Base-by-base conservation (phyloP, 2,329 filamentous ascomycete species). In the Fusarium setosum region DNA sequence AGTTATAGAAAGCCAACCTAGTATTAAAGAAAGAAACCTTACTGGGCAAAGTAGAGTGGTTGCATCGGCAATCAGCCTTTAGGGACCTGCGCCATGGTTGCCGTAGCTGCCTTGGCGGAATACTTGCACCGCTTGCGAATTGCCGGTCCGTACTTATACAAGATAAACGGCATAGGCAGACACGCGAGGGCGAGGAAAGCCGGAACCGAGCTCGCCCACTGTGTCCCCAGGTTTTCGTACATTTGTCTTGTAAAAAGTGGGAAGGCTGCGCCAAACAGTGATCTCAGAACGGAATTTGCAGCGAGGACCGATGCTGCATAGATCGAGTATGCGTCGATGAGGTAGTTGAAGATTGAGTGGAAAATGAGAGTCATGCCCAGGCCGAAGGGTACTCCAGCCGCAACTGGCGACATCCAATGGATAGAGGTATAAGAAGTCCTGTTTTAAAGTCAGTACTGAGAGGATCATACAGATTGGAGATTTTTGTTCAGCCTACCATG, bases 251-350 rank as follows among this genome's bases (percentile, higher is more conserved):
- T 71, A 7, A 72, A 72, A 4, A 72, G 37, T 0, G 70, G 70
- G 24, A 72, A 72, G 0, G 69, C 68, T 2, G 70, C 70, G 6
- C 70, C 70, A 20, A 72, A 72, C 7, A 72, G 56, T 0, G 61
- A 65, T 10, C 70, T 40, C 0, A 72, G 35, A 0, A 72, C 63
- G 0, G 70, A 61, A 26, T 72, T 72, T 13, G 90, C 91, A 2
- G 92, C 92, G 5, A 94, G 80, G 0, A 89, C 91, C 0, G 89
- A 92, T 0, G 92, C 92, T 0, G 93, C 92, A 62, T 90, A 95
- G 67, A 94, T 90, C 48, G 90, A 89, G 75, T 93, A 89, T 3
- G 87, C 79, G 72, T 92, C 90, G 65, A 92, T 86, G 12, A 92
- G 82, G 74, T 92, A 92, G 75, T 87, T 90, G 72, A 88, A 84